phyloP scores from a whole-genome alignment of 495 filamentous ascomycete species.

The Cercophora sp. region DNA sequence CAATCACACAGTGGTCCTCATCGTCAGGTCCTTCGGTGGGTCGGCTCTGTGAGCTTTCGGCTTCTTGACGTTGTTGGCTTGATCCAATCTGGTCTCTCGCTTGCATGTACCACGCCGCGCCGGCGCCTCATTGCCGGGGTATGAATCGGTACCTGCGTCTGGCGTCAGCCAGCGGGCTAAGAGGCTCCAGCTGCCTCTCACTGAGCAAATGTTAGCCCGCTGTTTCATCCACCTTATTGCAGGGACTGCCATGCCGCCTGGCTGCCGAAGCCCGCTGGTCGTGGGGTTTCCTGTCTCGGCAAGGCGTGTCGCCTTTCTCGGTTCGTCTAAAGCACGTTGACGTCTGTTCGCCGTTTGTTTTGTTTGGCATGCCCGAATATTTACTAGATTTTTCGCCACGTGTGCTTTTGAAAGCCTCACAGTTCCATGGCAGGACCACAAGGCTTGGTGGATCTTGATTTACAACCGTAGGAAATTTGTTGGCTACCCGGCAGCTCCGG shows the following conservation, averaged over 20 bases:
- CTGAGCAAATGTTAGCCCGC: neutral
- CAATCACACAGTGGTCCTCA: too few relatives aligned
- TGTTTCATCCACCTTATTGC: constrained; percentile 9
- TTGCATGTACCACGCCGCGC: neutral
- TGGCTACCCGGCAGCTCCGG: too few relatives aligned
- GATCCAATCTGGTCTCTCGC: too few relatives aligned
- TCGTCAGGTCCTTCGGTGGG: too few relatives aligned
- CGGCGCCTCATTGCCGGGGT: constrained; percentile 3
- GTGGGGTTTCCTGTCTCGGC: neutral
- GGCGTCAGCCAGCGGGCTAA: neutral
- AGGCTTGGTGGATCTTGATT: too few relatives aligned
- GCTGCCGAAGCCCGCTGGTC: neutral
- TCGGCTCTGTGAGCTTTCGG: constrained; percentile 4
- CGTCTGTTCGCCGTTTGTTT: neutral
- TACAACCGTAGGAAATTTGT: too few relatives aligned
- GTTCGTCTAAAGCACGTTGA: too few relatives aligned
- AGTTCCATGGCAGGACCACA: too few relatives aligned
- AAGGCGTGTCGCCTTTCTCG: neutral
- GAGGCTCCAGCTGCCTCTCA: neutral
- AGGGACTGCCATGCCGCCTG: constrained; percentile 5
- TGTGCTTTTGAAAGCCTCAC: too few relatives aligned
- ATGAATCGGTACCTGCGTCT: constrained; percentile 12
- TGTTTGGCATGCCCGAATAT: neutral
- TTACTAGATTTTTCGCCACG: neutral
- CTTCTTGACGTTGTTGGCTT: constrained; percentile 3